These are phyloP conservation scores for Aspergillus phoenicis DNA, from an alignment of 2,329 filamentous ascomycete genomes.

Conservation along the genomic window DNA sequence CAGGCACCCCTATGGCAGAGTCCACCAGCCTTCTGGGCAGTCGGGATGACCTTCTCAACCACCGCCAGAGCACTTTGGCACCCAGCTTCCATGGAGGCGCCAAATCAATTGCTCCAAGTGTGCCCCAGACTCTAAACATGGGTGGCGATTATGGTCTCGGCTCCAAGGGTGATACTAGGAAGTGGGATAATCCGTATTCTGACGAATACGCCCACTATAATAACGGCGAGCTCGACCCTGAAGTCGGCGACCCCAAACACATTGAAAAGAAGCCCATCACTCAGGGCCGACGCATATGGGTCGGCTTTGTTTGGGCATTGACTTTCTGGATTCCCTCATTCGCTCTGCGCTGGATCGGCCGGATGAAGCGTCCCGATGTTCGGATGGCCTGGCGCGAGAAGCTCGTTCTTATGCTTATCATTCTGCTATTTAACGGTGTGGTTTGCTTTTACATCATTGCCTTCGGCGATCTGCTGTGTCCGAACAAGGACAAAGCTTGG, in stretches of 20 bases:
- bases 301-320: slow-evolving; percentile 76
- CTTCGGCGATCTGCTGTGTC: slow-evolving; percentile 84
- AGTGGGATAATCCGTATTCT: slow-evolving; percentile 55
- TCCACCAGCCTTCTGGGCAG: slow-evolving; percentile 67
- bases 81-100: slow-evolving; percentile 54
- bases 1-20: slow-evolving; percentile 59
- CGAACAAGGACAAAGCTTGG: slow-evolving; percentile 91
- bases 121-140: slow-evolving; percentile 59
- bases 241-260: slow-evolving; percentile 74
- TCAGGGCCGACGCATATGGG: slow-evolving; percentile 72
- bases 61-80: slow-evolving; percentile 52
- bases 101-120: slow-evolving; percentile 55
- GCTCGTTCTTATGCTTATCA: slow-evolving; percentile 77
- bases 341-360: slow-evolving; percentile 74
- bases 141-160: slow-evolving; percentile 89
- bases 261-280: slow-evolving; percentile 71
- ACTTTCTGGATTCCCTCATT: slow-evolving; percentile 97
- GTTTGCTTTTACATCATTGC: slow-evolving; percentile 91
- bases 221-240: slow-evolving; percentile 72
- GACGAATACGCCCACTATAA: slow-evolving; percentile 65
- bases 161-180: slow-evolving; percentile 76
- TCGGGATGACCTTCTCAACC: slow-evolving; percentile 63
- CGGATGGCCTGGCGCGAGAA: slow-evolving; percentile 98
- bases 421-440: slow-evolving; percentile 75
- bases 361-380: slow-evolving; percentile 96